Evolutionary conservation across 768 basidiomycete genomes (phyloP), one percentile per base, ranked within the genome.

Genomic region (Cystobasidium tubakii): DNA sequence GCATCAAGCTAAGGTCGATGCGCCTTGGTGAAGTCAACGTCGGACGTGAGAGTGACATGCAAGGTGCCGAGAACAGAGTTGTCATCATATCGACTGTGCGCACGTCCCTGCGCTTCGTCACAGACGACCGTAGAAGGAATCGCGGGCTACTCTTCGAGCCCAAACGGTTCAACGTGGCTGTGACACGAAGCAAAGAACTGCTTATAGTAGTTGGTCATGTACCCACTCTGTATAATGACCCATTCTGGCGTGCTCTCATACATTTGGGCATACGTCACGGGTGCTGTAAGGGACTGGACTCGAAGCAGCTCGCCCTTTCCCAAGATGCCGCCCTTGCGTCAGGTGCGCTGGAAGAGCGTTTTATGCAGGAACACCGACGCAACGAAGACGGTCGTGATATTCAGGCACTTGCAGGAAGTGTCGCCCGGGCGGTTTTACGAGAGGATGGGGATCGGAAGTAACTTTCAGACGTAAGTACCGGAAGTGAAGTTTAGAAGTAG

Each of bases 91-190:
- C 78, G 4, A 67, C 79, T 6, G 78, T 78, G 3, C 73, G 79
- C 12, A 76, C 77, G 21, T 78, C 79, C 1, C 71, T 76, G 4
- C 76, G 81, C 17, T 82, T 81, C 75, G 63, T 82, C 23, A 54
- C 70, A 7, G 73, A 75, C 54, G 82, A 83, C 73, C 74, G 75
- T n/a, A 33, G 71, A 25, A 76, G 77, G 12, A 79, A 77, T 29
- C 80, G 81, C 66, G 82, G 82, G 0, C 66, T 83, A n/a, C 78
- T 80, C 7, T 77, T 77, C 60, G 81, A 82, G 64, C 78, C 79
- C 12, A 80, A 81, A 65, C 75, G 82, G 19, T 81, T 82, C 79
- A 83, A 83, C 73, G 82, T 83, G 34, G 81, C 81, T 31, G 81
- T 81, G 66, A 83, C 81, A 0, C 77, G 82, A 29, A 81, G 81